Evolutionary conservation across 495 filamentous ascomycete genomes (phyloP), one percentile per base, ranked within the genome.

Genomic region (Podospora didyma): DNA sequence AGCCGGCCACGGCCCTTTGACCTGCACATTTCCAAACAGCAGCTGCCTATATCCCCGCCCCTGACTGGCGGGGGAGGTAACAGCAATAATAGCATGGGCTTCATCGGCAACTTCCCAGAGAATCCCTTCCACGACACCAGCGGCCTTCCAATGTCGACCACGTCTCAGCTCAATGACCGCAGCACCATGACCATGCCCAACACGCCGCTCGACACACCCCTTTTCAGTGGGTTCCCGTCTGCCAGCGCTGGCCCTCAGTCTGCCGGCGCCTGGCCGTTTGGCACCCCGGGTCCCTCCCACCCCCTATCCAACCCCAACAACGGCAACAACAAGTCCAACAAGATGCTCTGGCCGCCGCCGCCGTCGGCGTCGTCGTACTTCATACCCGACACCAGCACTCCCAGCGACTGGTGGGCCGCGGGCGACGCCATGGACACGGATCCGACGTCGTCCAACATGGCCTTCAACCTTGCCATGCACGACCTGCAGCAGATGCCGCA

Each of bases 51-150:
- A n/a, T 75, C 72, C 1, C 72, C 70, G 7, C 68, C 70, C 1
- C 62, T 71, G 6, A 75, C 73, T 0, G 66, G 63, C 37, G 11
- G 54, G 50, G n/a, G 57, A 58, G 44, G 21, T 47, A 52, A 28
- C 23, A 57, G 44, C 16, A 45, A 24, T 6, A 46, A 54, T 31
- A 44, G 22, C n/a, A 46, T 26, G 20, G 52, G 49, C 17, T 68
- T 73, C 37, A 61, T 72, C 19, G 72, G 49, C 49, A 67, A 63
- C 11, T 62, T 67, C 24, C 54, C 76, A 10, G 72, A 75, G 2
- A 71, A 76, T 46, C 71, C 71, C 7, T 77, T 78, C 52, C 39
- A 58, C 44, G 52, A 62, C 23, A 44, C 64, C 23, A 3, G 9
- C 16, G 45, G n/a, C 7, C 28, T 58, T 22, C 39, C 31, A 51